A percentile compares a stretch with the other conserved stretches of the same genome.
Evolutionary conservation across 495 filamentous ascomycete genomes (phyloP).

Genomic region (Astrocystis sublimbata): DNA sequence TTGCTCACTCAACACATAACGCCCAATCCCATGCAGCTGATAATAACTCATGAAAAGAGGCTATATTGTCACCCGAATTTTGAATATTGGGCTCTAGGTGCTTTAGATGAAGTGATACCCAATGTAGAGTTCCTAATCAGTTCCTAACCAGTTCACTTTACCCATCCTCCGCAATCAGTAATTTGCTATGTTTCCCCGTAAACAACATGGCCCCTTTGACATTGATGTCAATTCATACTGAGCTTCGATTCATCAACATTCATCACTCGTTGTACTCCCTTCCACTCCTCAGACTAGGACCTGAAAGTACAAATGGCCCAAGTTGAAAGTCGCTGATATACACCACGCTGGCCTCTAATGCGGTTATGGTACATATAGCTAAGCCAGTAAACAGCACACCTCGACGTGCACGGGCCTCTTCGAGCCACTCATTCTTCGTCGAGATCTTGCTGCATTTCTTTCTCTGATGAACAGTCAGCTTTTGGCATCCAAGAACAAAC

Average conservation of each 20-base stretch:
- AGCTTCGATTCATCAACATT: neutral
- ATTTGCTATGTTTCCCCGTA: too few species aligned
- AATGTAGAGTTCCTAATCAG: too few species aligned
- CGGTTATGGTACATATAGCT: neutral
- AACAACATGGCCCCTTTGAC: neutral
- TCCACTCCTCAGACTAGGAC: neutral
- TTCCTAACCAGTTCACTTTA: too few species aligned
- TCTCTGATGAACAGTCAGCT: slow-evolving; percentile 38
- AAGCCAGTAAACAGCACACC: neutral
- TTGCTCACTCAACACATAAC: too few species aligned
- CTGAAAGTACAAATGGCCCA: neutral
- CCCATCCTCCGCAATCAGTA: too few species aligned
- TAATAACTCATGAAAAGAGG: too few species aligned
- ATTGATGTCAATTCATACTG: neutral
- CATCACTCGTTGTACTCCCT: neutral
- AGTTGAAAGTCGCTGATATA: neutral
- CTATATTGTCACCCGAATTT: too few species aligned
- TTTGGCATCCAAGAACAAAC: slow-evolving; percentile 23
- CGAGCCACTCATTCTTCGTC: slow-evolving; percentile 28
- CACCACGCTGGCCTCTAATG: neutral
- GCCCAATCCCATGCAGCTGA: too few species aligned
- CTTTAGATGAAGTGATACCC: too few species aligned
- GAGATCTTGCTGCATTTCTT: slow-evolving; percentile 49
- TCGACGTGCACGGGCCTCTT: neutral
- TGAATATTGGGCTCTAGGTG: too few species aligned